Percentiles rank a stretch among this genome's conserved stretches.
These are phyloP conservation scores for Mortierella sp. DNA, from an alignment of 371 early-diverging fungal genomes.

Conservation along the genomic window DNA sequence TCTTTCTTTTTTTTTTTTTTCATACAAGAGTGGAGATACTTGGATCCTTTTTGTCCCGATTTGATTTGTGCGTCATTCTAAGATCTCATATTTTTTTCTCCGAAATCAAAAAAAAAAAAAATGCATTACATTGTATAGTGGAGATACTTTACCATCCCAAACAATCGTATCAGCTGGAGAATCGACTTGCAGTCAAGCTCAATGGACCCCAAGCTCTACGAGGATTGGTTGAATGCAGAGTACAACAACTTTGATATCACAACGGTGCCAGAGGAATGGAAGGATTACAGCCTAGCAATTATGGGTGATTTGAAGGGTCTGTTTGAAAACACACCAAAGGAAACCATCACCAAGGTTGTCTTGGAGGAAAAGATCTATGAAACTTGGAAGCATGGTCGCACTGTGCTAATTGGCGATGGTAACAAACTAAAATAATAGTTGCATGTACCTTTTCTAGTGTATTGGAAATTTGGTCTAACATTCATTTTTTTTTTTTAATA, in stretches of 20 bases:
- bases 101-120: too few species aligned
- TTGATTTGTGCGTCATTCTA: too few species aligned
- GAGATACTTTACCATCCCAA: slow-evolving; percentile 38
- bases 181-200: slow-evolving; percentile 29
- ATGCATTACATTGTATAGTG: slow-evolving; percentile 21
- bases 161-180: slow-evolving; percentile 46
- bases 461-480: background rate
- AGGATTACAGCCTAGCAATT: slow-evolving; percentile 27
- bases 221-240: slow-evolving; percentile 45
- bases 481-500: background rate
- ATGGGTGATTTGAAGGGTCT: slow-evolving; percentile 26
- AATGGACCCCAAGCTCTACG: slow-evolving; percentile 25
- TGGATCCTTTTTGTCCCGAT: too few species aligned
- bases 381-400: slow-evolving; percentile 15
- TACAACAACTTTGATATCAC: slow-evolving; percentile 30
- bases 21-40: background rate
- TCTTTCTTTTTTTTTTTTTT: background rate
- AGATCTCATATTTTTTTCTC: background rate
- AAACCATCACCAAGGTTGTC: slow-evolving; percentile 8
- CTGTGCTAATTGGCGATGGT: slow-evolving; percentile 25
- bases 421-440: background rate
- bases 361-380: slow-evolving; percentile 25
- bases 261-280: slow-evolving; percentile 27
- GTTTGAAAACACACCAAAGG: slow-evolving; percentile 7
- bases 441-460: too few species aligned